Base-by-base conservation (phyloP, 129 eudicot species). In the Silybum marianum region DNA sequence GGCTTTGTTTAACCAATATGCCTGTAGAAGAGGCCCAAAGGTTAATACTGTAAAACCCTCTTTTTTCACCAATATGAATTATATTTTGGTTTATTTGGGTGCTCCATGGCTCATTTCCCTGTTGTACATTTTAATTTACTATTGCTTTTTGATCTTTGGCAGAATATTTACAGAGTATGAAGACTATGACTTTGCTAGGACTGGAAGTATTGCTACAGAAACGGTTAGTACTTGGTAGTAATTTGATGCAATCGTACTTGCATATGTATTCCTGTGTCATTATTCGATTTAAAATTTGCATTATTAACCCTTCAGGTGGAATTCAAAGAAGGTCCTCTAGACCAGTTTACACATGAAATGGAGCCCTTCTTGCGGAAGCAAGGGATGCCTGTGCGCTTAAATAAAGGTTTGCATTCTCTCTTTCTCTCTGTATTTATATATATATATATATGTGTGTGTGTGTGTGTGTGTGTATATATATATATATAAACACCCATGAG, bases 311-410 rank as follows among this genome's bases (percentile, higher is more conserved):
- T 77, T 25, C 74, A 95, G 98, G 98, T 92, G 83, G 99, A 95
- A 83, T 97, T 95, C 3, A 88, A 95, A 39, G 99, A 92, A 93
- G 99, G 99, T 66, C 99, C 99, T 73, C 85, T 95, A n/a, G 94
- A 90, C n/a, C 94, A 95, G 84, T 95, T 95, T 86, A 89, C 97
- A 13, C 99, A 95, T 80, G 99, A 95, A 80, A 92, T 95, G 98
- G 99, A 95, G 67, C 99, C 99, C 70, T 91, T 95, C 76, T 73
- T 95, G 80, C 94, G 99, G 23, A 95, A 95, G 87, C 99, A 92
- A 88, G 99, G 99, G 69, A 81, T 95, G 97, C 97, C 99, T 42
- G 99, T 95, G 73, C 90, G 98, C 9, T 83, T 95, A 67, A 95
- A 87, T 77, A 95, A 87, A 95, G 98, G 98, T 94, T 13, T 62